Conservation (phyloP, 768 basidiomycete species). For the Cyathus striatus region DNA sequence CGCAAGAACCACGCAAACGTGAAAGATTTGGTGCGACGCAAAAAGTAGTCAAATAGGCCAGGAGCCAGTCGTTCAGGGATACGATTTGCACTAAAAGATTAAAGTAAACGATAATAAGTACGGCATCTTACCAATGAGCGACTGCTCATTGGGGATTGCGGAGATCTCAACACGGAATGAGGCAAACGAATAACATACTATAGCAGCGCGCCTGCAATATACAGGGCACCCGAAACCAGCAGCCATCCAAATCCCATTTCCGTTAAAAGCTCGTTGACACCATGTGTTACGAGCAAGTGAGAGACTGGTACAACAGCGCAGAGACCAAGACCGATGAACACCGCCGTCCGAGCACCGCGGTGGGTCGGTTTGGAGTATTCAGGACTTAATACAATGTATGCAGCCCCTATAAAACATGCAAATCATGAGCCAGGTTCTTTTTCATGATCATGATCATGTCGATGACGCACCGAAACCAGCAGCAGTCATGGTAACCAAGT, state of each 20-base stretch:
- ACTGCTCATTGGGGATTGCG: too few relatives aligned
- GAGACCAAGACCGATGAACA: slow-evolving; percentile 78
- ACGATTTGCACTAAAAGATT: slow-evolving; percentile 84
- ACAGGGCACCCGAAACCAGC: slow-evolving; percentile 62
- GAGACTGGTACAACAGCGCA: slow-evolving; percentile 63
- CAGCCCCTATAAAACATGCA: slow-evolving; percentile 38
- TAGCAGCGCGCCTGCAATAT: slow-evolving; percentile 74
- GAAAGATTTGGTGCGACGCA: slow-evolving; percentile 89
- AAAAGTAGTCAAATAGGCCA: slow-evolving; percentile 76
- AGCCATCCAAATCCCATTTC: slow-evolving; percentile 75
- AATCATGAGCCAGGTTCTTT: background rate
- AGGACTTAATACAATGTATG: slow-evolving; percentile 75
- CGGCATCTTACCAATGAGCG: slow-evolving; percentile 7
- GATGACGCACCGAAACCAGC: slow-evolving; percentile 53
- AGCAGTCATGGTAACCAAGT: slow-evolving; percentile 45
- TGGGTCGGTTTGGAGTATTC: slow-evolving; percentile 73
- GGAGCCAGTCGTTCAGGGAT: slow-evolving; percentile 74
- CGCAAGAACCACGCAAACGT: slow-evolving; percentile 70
- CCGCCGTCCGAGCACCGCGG: slow-evolving; percentile 67
- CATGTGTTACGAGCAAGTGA: slow-evolving; percentile 60
- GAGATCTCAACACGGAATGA: slow-evolving; percentile 11
- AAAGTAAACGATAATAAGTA: slow-evolving; percentile 17
- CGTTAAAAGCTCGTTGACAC: slow-evolving; percentile 42
- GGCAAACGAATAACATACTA: slow-evolving; percentile 52
- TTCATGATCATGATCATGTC: slow-evolving; percentile 16